Conservation (phyloP, 768 basidiomycete genomes). For the Coprinopsis cinerea region DNA sequence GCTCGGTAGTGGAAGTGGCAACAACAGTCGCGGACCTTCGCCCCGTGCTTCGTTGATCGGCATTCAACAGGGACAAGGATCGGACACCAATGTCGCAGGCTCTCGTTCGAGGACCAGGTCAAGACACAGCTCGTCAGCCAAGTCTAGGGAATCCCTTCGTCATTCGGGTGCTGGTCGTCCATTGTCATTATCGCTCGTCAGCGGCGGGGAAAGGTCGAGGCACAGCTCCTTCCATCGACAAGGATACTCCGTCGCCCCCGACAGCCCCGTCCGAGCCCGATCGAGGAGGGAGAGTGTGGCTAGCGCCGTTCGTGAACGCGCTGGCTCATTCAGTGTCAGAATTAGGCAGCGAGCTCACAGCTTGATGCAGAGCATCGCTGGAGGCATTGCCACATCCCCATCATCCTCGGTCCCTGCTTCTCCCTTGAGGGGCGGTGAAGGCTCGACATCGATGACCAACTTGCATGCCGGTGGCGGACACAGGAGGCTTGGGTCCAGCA, state of each 20-base stretch:
- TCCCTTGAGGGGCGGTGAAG: slow-evolving; percentile 44
- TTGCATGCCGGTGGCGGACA: slow-evolving; percentile 13
- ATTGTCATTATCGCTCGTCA: not conserved
- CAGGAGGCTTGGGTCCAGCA: slow-evolving; percentile 10
- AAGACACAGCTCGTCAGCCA: slow-evolving; percentile 16
- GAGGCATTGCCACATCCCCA: slow-evolving; percentile 12
- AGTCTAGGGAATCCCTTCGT: slow-evolving; percentile 4
- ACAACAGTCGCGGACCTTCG: slow-evolving; percentile 10
- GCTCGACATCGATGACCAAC: slow-evolving; percentile 18
- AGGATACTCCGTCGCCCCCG: slow-evolving; percentile 5
- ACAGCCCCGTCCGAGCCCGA: not conserved
- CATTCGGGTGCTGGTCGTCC: slow-evolving; percentile 5
- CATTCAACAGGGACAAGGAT: not conserved
- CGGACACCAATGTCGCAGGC: not conserved
- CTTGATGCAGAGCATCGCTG: slow-evolving; percentile 53
- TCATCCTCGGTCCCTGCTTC: slow-evolving; percentile 37
- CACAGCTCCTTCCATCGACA: slow-evolving; percentile 5
- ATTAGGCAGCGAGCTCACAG: slow-evolving; percentile 64
- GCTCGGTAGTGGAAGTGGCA: slow-evolving; percentile 15
- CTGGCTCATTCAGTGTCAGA: slow-evolving; percentile 38
- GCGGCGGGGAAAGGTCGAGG: slow-evolving; percentile 7
- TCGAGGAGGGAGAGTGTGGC: slow-evolving; percentile 8
- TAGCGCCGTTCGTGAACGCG: slow-evolving; percentile 28
- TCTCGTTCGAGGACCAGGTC: slow-evolving; percentile 9
- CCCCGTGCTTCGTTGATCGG: not conserved